A percentile compares a stretch with the other conserved stretches of the same genome.
phyloP scores from a whole-genome alignment of 208 protist genomes.

The Acanthamoeba healyi region DNA sequence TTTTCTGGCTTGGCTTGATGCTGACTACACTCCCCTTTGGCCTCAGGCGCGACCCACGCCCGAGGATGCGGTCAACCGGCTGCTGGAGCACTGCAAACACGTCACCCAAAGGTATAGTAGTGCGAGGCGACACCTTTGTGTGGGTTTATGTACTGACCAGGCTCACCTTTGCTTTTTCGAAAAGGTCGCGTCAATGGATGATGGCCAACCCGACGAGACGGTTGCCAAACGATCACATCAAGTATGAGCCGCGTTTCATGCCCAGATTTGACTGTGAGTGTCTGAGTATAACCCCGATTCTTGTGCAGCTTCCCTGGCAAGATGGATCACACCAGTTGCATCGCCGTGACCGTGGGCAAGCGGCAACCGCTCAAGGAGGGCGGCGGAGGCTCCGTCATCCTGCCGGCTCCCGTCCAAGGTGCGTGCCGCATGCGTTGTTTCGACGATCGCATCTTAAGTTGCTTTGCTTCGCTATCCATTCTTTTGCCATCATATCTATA shows the following conservation, averaged over 20 bases:
- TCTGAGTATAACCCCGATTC: too few relatives aligned
- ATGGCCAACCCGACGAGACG: constrained; percentile 50
- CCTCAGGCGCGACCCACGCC: not conserved
- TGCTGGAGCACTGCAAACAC: constrained; percentile 58
- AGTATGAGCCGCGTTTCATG: not conserved
- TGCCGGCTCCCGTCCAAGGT: constrained; percentile 5
- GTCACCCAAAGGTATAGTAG: not conserved
- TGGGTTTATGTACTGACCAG: not conserved
- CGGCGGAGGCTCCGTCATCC: not conserved
- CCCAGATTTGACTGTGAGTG: too few relatives aligned
- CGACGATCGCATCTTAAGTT: too few relatives aligned
- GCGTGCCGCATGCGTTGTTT: not conserved
- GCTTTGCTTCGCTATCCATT: not conserved
- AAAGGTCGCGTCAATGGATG: constrained; percentile 64
- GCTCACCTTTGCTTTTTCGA: not conserved
- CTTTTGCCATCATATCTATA: not conserved
- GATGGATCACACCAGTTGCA: constrained; percentile 84
- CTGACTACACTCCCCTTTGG: not conserved
- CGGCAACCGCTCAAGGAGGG: not conserved
- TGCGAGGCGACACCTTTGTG: not conserved
- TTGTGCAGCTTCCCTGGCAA: constrained; percentile 79
- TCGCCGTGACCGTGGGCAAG: constrained; percentile 74
- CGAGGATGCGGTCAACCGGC: constrained; percentile 22
- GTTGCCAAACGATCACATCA: constrained; percentile 65
- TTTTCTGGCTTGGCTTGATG: not conserved